Conservation (phyloP, 2,329 filamentous ascomycete genomes). For the Penicillium sp. region DNA sequence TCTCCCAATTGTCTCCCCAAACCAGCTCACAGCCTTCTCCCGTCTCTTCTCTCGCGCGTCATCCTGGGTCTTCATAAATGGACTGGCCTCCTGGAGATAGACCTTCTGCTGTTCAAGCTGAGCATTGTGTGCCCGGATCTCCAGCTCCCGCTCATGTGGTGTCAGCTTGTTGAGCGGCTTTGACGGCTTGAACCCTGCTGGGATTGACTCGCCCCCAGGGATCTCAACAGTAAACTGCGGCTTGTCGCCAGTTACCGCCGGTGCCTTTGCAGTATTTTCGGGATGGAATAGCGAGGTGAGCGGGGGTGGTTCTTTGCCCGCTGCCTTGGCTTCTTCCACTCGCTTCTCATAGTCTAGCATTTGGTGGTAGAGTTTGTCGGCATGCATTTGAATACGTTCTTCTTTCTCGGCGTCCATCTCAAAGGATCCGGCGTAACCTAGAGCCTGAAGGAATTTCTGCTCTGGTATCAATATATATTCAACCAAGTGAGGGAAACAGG, state of each 20-base stretch:
- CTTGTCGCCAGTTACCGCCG: constrained; percentile 16
- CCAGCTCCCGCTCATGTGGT: constrained; percentile 48
- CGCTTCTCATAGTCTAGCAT: constrained; percentile 78
- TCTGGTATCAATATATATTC: neutral
- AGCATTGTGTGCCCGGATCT: constrained; percentile 40
- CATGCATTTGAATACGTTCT: constrained; percentile 92
- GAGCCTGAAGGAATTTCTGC: constrained; percentile 80
- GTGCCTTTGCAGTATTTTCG: constrained; percentile 20
- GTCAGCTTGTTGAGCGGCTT: constrained; percentile 43
- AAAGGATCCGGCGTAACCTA: constrained; percentile 75
- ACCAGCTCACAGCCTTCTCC: constrained; percentile 42
- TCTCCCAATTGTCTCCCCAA: constrained; percentile 45
- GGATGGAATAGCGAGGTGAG: constrained; percentile 47
- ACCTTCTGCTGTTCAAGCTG: constrained; percentile 37
- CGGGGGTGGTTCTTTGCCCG: constrained; percentile 43
- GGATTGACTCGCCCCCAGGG: constrained; percentile 38
- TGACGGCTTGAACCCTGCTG: constrained; percentile 35
- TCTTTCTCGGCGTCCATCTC: constrained; percentile 66
- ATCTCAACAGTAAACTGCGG: constrained; percentile 26
- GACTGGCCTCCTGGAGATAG: constrained; percentile 37
- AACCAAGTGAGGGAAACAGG: too few relatives aligned
- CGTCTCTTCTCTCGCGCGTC: constrained; percentile 38
- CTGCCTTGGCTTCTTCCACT: constrained; percentile 58
- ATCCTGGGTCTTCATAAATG: constrained; percentile 39
- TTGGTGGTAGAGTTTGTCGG: constrained; percentile 82